Evolutionary conservation across 192 early-diverging fungal genomes (phyloP), one percentile per base, ranked within the genome.

Genomic region (Podila horticola): DNA sequence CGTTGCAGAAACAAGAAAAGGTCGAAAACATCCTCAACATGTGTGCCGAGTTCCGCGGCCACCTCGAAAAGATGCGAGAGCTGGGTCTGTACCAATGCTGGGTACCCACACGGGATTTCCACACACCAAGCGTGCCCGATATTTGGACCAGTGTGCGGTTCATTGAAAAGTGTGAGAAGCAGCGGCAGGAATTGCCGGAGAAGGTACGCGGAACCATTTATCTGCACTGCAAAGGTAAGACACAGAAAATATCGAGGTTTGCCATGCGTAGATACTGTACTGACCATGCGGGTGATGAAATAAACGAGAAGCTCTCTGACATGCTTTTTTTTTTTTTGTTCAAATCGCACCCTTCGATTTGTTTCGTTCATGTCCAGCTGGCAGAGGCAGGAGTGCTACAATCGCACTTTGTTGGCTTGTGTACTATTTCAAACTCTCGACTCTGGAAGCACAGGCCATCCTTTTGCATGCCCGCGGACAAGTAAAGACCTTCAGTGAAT

Each of bases 1-100:
- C 71, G 29, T 59, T 79, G 5, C 49, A 64, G 30, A 64, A 34
- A 19, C 58, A 72, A n/a, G 19, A 72, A 4, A 24, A n/a, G 3
- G 62, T 81, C 29, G 45, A 64, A 30, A 31, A 69, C 26, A 67
- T 88, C 24, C 67, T 88, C 34, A 88, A 88, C 62, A 71, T 88
- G 75, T 88, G 87, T 68, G 83, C 85, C 19, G 87, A 88, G 45
- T 88, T 88, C 36, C 59, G 61, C 17, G 87, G 87, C 10, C 83
- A 84, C 62, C 38, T 72, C 1, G 48, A 66, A 24, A 72, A 79
- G 0, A 86, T 85, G 66, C 17, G 66, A 17, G 76, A 82, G n/a
- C 50, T 88, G 33, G 67, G 66, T 4, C 72, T 88, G 1, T 34
- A 57, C 0, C 87, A 88, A 71, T 77, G 86, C 26, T 71, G 85